These are phyloP conservation scores for Thraustochytrium sp. DNA, from an alignment of 352 stramenopile species.

Conservation along the genomic window DNA sequence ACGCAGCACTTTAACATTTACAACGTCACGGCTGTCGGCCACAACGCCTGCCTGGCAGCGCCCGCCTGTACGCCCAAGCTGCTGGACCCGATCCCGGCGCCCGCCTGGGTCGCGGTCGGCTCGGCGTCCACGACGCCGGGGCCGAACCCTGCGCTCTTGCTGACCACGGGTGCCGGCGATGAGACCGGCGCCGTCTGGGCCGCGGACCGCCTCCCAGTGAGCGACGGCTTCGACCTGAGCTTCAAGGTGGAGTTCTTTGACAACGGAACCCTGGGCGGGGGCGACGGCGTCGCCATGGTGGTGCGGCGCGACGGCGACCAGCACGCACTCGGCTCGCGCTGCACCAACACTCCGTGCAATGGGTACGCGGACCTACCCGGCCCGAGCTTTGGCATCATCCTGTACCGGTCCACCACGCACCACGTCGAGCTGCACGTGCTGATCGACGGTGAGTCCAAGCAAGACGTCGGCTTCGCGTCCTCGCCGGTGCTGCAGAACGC, in stretches of 20 bases:
- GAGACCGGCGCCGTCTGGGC: neutral
- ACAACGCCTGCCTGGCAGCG: neutral
- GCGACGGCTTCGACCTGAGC: conserved; percentile 2
- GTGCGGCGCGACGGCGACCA: conserved; percentile 8
- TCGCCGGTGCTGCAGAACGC: neutral
- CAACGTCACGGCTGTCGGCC: conserved; percentile 10
- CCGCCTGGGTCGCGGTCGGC: no score
- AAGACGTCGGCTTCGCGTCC: neutral
- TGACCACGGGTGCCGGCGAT: neutral
- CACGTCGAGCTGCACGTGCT: conserved; percentile 18
- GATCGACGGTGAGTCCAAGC: neutral
- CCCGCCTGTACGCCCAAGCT: neutral
- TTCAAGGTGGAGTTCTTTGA: neutral
- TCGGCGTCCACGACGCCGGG: no score
- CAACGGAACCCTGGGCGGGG: neutral
- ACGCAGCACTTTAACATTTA: neutral
- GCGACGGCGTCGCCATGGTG: conserved; percentile 23
- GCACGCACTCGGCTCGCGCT: neutral
- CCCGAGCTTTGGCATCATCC: conserved; percentile 15
- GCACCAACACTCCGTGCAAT: conserved; percentile 7
- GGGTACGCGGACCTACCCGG: neutral
- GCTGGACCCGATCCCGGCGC: no score
- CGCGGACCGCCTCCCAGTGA: neutral
- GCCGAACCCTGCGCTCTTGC: no score
- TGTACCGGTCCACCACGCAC: neutral